Conservation (phyloP, 805 yeast species). For the Osmozyma mogii region DNA sequence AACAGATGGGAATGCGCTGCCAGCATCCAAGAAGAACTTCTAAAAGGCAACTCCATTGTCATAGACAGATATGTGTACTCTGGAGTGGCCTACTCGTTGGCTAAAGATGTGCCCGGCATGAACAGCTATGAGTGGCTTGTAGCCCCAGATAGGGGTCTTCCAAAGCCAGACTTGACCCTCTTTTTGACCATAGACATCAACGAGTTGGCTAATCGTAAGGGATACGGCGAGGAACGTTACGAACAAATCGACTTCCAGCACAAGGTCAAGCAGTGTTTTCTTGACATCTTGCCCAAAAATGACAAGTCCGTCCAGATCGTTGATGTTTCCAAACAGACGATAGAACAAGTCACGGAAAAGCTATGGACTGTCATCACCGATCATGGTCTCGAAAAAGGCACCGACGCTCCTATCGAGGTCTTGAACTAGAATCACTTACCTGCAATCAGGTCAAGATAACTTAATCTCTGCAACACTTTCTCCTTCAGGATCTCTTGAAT, state of each 20-base stretch:
- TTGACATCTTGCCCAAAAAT: constrained; percentile 28
- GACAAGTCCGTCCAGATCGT: constrained; percentile 34
- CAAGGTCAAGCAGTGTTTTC: constrained; percentile 59
- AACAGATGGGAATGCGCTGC: constrained; percentile 83
- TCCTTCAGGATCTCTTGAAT: constrained; percentile 76
- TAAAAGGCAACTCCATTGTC: constrained; percentile 51
- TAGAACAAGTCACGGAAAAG: constrained; percentile 45
- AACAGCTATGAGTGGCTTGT: constrained; percentile 66
- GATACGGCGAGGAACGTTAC: constrained; percentile 93
- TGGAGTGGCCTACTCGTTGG: constrained; percentile 87
- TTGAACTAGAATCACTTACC: neutral
- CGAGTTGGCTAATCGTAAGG: constrained; percentile 46
- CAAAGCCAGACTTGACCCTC: constrained; percentile 76
- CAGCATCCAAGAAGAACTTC: constrained; percentile 37
- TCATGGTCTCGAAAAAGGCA: constrained; percentile 1
- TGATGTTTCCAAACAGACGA: constrained; percentile 51
- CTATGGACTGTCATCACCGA: constrained; percentile 32
- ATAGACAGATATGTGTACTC: constrained; percentile 88
- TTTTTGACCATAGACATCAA: constrained; percentile 57
- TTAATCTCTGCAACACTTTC: constrained; percentile 55
- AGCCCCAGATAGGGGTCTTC: constrained; percentile 75
- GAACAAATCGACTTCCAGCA: constrained; percentile 69
- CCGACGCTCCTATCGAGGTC: constrained; percentile 1
- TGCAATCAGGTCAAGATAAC: constrained; percentile 44
- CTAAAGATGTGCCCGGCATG: constrained; percentile 42